Conservation (phyloP, 1,284 basidiomycete genomes). For the Puccinia hordei region DNA sequence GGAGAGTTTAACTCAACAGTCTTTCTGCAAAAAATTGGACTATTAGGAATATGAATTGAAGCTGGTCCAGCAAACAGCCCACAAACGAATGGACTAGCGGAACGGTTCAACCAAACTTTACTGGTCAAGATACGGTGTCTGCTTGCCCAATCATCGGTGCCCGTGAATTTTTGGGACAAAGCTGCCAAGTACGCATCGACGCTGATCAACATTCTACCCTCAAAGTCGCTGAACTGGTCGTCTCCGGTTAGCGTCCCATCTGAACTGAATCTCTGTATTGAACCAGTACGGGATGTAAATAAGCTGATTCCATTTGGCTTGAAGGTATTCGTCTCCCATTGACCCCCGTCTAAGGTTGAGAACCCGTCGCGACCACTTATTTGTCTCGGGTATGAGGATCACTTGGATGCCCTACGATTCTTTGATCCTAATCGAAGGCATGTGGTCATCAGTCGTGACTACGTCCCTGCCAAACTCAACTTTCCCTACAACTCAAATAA, state of each 20-base stretch:
- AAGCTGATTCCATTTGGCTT: constrained; percentile 23
- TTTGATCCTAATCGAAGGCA: too few relatives aligned
- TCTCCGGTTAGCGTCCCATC: neutral
- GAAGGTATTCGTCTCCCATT: too few relatives aligned
- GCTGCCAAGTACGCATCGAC: too few relatives aligned
- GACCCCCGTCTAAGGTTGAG: neutral
- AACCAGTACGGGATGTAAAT: constrained; percentile 15
- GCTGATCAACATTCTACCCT: too few relatives aligned
- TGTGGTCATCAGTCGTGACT: constrained; percentile 24
- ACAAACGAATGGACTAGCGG: constrained; percentile 9
- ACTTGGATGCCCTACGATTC: constrained; percentile 11
- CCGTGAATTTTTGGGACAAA: too few relatives aligned
- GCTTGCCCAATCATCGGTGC: too few relatives aligned
- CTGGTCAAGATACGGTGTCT: too few relatives aligned
- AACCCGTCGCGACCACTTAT: neutral
- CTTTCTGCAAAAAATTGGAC: too few relatives aligned
- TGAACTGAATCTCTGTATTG: neutral
- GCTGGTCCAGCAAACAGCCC: constrained; percentile 22
- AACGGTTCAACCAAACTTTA: constrained; percentile 29
- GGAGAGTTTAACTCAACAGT: too few relatives aligned
- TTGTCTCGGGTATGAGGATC: neutral
- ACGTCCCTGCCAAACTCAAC: neutral
- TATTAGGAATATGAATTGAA: constrained; percentile 7
- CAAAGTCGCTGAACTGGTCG: neutral
- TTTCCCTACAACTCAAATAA: neutral